Conservation (phyloP, 345 rosid species). For the Linum lewisii region DNA sequence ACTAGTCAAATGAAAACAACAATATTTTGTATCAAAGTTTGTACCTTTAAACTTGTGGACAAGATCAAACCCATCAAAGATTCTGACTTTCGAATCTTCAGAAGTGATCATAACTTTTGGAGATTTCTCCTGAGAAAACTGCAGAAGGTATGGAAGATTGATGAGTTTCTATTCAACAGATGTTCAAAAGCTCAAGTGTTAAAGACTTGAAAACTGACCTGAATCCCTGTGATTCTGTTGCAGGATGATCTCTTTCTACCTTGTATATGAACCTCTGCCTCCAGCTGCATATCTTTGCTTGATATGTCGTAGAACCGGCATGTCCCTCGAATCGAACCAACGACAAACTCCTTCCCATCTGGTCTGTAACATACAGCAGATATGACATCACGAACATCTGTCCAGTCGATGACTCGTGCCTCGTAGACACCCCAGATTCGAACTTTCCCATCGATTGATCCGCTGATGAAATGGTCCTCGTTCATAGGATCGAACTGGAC, state of each 20-base stretch:
- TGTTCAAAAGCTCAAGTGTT: not conserved
- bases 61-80: slow-evolving; percentile 47
- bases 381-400: slow-evolving; percentile 51
- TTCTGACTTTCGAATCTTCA: slow-evolving; percentile 63
- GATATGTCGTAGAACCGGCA: slow-evolving; percentile 63
- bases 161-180: not conserved
- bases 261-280: slow-evolving; percentile 35
- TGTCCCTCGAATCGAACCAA: slow-evolving; percentile 57
- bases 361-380: slow-evolving; percentile 66
- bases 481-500: slow-evolving; percentile 69
- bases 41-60: slow-evolving; percentile 65
- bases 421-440: slow-evolving; percentile 75
- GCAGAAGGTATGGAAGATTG: slow-evolving; percentile 18
- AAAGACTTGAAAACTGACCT: slow-evolving; percentile 22
- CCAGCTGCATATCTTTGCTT: slow-evolving; percentile 41
- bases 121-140: slow-evolving; percentile 47
- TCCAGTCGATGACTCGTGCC: slow-evolving; percentile 73
- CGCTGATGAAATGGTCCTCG: slow-evolving; percentile 65
- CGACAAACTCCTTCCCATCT: slow-evolving; percentile 72
- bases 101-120: slow-evolving; percentile 57
- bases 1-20: too few relatives aligned
- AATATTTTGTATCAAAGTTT: not conserved
- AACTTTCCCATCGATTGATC: slow-evolving; percentile 90
- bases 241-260: slow-evolving; percentile 38
- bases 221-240: slow-evolving; percentile 61